Evolutionary conservation across 1,139 yeast genomes (phyloP).

Genomic region (Yamadazyma songkhlaensis): DNA sequence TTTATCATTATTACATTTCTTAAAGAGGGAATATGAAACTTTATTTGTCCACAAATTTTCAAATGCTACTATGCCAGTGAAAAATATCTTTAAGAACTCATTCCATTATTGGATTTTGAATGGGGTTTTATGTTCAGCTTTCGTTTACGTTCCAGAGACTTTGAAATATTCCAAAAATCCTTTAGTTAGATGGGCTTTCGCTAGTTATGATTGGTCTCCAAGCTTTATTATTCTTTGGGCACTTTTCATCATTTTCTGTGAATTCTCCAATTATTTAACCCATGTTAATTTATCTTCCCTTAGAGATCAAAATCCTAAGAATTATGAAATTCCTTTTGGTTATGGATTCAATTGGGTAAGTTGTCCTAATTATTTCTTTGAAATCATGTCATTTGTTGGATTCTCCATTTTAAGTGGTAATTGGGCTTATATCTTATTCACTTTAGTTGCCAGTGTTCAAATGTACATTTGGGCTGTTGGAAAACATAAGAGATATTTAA

Average conservation of each 20-base stretch:
- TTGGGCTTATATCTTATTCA: slow-evolving; percentile 71
- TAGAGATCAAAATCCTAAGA: slow-evolving; percentile 42
- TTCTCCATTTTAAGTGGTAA: slow-evolving; percentile 73
- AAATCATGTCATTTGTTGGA: slow-evolving; percentile 69
- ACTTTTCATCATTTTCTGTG: slow-evolving; percentile 38
- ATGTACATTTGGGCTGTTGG: slow-evolving; percentile 80
- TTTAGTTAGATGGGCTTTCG: slow-evolving; percentile 8
- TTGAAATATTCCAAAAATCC: slow-evolving; percentile 10
- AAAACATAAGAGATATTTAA: slow-evolving; percentile 64
- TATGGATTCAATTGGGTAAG: slow-evolving; percentile 48
- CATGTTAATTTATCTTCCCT: slow-evolving; percentile 62
- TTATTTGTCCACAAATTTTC: slow-evolving; percentile 81
- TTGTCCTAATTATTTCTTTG: slow-evolving; percentile 90
- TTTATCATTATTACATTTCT: slow-evolving; percentile 69
- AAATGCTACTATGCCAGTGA: slow-evolving; percentile 86
- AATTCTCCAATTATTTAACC: slow-evolving; percentile 67
- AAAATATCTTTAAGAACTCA: slow-evolving; percentile 84
- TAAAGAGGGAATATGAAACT: slow-evolving; percentile 88
- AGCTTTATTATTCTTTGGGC: slow-evolving; percentile 5
- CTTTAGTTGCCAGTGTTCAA: slow-evolving; percentile 68
- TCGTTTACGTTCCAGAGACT: slow-evolving; percentile 60
- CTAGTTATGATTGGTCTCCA: slow-evolving; percentile 10
- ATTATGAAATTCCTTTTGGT: slow-evolving; percentile 43
- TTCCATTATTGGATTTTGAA: slow-evolving; percentile 89
- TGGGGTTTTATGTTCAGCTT: slow-evolving; percentile 68